These are phyloP conservation scores for Aspergillus candidus DNA, from an alignment of 2,329 filamentous ascomycete genomes.

Conservation along the genomic window DNA sequence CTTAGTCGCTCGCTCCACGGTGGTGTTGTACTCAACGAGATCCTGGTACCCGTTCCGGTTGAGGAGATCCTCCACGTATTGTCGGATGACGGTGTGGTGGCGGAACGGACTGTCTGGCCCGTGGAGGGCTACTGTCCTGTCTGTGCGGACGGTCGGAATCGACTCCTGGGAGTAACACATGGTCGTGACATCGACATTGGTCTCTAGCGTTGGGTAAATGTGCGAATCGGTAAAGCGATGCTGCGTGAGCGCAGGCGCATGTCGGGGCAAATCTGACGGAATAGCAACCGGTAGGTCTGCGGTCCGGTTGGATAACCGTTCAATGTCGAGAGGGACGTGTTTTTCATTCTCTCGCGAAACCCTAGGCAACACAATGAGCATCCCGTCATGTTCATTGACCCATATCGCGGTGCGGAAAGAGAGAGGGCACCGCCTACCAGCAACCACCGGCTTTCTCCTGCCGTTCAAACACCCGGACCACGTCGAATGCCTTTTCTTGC, in stretches of 20 bases:
- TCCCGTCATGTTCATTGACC: neutral
- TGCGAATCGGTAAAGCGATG: slow-evolving; percentile 53
- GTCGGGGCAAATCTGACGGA: slow-evolving; percentile 45
- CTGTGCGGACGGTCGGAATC: slow-evolving; percentile 42
- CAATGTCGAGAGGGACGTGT: slow-evolving; percentile 41
- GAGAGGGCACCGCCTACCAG: slow-evolving; percentile 43
- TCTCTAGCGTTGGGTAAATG: slow-evolving; percentile 59
- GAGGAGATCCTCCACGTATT: slow-evolving; percentile 53
- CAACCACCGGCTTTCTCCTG: slow-evolving; percentile 55
- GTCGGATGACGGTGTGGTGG: slow-evolving; percentile 52
- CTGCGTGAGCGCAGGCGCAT: slow-evolving; percentile 37
- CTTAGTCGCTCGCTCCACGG: slow-evolving; percentile 50
- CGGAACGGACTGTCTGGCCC: slow-evolving; percentile 57
- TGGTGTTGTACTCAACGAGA: slow-evolving; percentile 47
- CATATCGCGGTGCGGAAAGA: neutral
- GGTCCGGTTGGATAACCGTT: slow-evolving; percentile 43
- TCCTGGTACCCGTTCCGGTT: slow-evolving; percentile 49
- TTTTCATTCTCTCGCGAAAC: slow-evolving; percentile 30
- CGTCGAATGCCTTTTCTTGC: slow-evolving; percentile 54
- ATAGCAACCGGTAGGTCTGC: slow-evolving; percentile 47
- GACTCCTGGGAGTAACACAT: slow-evolving; percentile 58
- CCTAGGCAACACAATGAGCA: slow-evolving; percentile 12
- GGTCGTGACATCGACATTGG: slow-evolving; percentile 53
- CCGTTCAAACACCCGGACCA: slow-evolving; percentile 57
- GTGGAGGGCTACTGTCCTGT: slow-evolving; percentile 44